phyloP scores from a whole-genome alignment of 2,329 filamentous ascomycete genomes.

The Furcasterigmium sp. region DNA sequence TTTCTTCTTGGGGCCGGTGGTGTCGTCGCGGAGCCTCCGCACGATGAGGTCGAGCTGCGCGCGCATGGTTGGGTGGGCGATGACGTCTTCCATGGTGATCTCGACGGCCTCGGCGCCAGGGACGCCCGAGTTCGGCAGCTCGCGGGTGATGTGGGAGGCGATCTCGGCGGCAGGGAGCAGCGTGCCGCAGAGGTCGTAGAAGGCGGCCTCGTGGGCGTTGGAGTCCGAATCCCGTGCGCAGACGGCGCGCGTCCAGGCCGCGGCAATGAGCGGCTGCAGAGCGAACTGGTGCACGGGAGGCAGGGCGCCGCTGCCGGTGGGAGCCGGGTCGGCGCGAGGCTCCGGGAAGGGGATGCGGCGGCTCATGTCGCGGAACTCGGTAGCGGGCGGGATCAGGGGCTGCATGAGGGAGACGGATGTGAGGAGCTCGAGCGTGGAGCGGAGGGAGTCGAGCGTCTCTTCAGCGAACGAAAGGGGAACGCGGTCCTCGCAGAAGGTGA shows the following conservation, averaged over 20 bases:
- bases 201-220: conserved; percentile 38
- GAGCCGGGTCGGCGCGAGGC: conserved; percentile 15
- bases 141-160: conserved; percentile 36
- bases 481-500: conserved; percentile 40
- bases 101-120: conserved; percentile 30
- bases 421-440: conserved; percentile 37
- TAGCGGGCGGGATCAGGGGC: conserved; percentile 36
- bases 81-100: conserved; percentile 41
- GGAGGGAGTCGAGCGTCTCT: conserved; percentile 38
- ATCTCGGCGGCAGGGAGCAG: conserved; percentile 43
- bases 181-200: conserved; percentile 46
- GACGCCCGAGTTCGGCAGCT: conserved; percentile 29
- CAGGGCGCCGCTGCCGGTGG: conserved; percentile 20
- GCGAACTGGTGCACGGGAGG: conserved; percentile 31
- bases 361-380: conserved; percentile 31
- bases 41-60: conserved; percentile 40
- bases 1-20: conserved; percentile 9
- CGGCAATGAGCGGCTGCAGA: conserved; percentile 34
- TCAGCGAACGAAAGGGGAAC: conserved; percentile 35
- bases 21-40: conserved; percentile 13
- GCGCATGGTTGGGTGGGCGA: conserved; percentile 44
- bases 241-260: conserved; percentile 39
- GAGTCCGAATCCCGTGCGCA: conserved; percentile 30
- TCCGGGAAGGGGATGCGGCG: conserved; percentile 36
- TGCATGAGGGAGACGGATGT: conserved; percentile 41